Percentiles rank a stretch among this genome's conserved stretches.
phyloP scores from a whole-genome alignment of 352 stramenopile genomes.

The Elongisporangium anandrum region DNA sequence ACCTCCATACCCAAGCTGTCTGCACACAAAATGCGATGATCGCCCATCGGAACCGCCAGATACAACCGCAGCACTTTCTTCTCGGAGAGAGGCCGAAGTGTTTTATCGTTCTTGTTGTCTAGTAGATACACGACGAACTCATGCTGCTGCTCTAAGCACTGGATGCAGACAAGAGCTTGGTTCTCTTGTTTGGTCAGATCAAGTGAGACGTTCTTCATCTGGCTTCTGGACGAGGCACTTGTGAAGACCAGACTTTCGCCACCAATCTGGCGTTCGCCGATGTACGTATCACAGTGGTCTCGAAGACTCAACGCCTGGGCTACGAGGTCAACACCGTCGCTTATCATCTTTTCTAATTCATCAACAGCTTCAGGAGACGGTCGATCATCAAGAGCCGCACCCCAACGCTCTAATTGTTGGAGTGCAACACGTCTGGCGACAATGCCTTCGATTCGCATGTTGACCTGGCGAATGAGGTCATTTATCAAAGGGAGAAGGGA shows the following conservation, averaged over 20 bases:
- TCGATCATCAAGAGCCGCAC: slow-evolving; percentile 8
- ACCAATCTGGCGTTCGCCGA: slow-evolving; percentile 30
- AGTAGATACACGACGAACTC: slow-evolving; percentile 25
- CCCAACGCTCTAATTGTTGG: slow-evolving; percentile 15
- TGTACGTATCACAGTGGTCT: slow-evolving; percentile 39
- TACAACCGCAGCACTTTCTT: slow-evolving; percentile 33
- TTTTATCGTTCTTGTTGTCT: slow-evolving; percentile 13
- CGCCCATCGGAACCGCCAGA: slow-evolving; percentile 35
- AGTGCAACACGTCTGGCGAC: slow-evolving; percentile 26
- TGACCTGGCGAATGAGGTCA: slow-evolving; percentile 35
- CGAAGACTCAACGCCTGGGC: slow-evolving; percentile 18
- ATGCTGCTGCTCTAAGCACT: slow-evolving; percentile 36
- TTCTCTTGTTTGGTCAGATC: slow-evolving; percentile 20
- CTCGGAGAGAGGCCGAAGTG: slow-evolving; percentile 19
- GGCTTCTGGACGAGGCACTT: slow-evolving; percentile 31
- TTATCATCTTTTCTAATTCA: slow-evolving; percentile 18
- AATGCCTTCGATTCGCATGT: slow-evolving; percentile 43
- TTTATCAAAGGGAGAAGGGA: slow-evolving; percentile 39
- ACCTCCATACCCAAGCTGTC: slow-evolving; percentile 53
- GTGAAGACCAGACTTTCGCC: slow-evolving; percentile 10
- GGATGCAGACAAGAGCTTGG: slow-evolving; percentile 31
- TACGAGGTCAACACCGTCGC: slow-evolving; percentile 23
- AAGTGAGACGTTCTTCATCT: slow-evolving; percentile 40
- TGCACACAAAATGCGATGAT: slow-evolving; percentile 48
- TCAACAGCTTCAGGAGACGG: slow-evolving; percentile 11